These are phyloP conservation scores for Paracorniculantispora psalliotae DNA, from an alignment of 2,329 filamentous ascomycete species.

Conservation along the genomic window DNA sequence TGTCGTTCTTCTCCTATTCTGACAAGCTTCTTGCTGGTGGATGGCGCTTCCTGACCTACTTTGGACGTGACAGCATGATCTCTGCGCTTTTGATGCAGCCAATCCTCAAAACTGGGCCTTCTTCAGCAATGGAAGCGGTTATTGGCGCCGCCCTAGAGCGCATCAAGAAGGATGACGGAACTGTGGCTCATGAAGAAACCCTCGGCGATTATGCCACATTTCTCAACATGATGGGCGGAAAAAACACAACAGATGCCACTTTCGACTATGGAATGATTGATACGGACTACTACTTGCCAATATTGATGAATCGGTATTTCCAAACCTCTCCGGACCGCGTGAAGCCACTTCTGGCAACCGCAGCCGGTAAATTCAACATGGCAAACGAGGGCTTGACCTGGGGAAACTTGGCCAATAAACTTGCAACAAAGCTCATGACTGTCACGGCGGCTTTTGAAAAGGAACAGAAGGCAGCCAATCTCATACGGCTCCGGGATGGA, in stretches of 20 bases:
- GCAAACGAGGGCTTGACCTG: slow-evolving; percentile 51
- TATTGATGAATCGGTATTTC: slow-evolving; percentile 56
- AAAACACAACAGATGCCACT: slow-evolving; percentile 45
- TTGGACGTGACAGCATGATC: slow-evolving; percentile 62
- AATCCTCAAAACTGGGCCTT: slow-evolving; percentile 50
- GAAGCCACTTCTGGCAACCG: slow-evolving; percentile 32
- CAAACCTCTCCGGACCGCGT: slow-evolving; percentile 34
- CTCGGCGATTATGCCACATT: slow-evolving; percentile 62
- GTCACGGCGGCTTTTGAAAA: slow-evolving; percentile 49
- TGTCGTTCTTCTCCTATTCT: slow-evolving; percentile 60
- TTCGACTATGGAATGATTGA: slow-evolving; percentile 61
- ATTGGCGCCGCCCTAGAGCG: slow-evolving; percentile 57
- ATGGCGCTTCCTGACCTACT: slow-evolving; percentile 64
- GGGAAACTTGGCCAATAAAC: slow-evolving; percentile 44
- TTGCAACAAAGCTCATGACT: slow-evolving; percentile 54
- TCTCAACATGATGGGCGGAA: slow-evolving; percentile 49
- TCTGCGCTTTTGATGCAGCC: slow-evolving; percentile 53
- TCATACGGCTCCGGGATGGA: slow-evolving; percentile 52
- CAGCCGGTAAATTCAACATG: slow-evolving; percentile 41
- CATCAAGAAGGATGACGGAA: slow-evolving; percentile 55
- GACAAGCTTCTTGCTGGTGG: slow-evolving; percentile 59
- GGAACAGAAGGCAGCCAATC: slow-evolving; percentile 46
- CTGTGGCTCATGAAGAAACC: slow-evolving; percentile 60
- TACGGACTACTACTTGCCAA: slow-evolving; percentile 55
- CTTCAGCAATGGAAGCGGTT: slow-evolving; percentile 55